Evolutionary conservation across 2,329 filamentous ascomycete genomes (phyloP).

Genomic region (Calonectria fujianensis): DNA sequence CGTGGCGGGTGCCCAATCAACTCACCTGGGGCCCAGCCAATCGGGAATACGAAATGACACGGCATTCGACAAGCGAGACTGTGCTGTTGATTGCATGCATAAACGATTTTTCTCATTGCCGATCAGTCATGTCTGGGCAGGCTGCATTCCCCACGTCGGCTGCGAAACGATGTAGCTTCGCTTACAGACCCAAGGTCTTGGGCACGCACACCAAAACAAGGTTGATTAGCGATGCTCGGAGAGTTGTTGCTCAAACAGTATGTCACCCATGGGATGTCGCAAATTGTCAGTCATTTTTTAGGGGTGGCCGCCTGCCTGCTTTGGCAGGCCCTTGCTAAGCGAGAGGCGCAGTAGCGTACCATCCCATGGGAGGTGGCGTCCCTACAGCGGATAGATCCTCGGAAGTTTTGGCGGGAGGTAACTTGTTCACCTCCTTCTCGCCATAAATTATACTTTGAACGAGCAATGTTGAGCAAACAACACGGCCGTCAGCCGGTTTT

Average conservation of each 20-base stretch:
- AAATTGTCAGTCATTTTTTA: neutral
- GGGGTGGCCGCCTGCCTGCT: neutral
- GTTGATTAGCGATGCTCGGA: conserved; percentile 31
- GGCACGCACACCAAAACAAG: neutral
- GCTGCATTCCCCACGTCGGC: no score
- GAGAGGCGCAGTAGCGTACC: conserved; percentile 6
- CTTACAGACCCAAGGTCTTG: conserved; percentile 5
- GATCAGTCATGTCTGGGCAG: conserved; percentile 31
- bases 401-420: conserved; percentile 1
- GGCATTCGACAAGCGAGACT: neutral
- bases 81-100: conserved; percentile 15
- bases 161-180: no score
- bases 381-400: neutral
- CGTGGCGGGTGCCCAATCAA: neutral
- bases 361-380: conserved; percentile 6
- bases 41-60: neutral
- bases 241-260: conserved; percentile 2
- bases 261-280: neutral
- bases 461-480: neutral
- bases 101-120: neutral
- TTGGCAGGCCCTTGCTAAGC: conserved; percentile 8
- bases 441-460: neutral
- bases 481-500: neutral
- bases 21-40: neutral
- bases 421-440: neutral